phyloP scores from a whole-genome alignment of 2,329 filamentous ascomycete genomes.

The Neofusicoccum parvum region DNA sequence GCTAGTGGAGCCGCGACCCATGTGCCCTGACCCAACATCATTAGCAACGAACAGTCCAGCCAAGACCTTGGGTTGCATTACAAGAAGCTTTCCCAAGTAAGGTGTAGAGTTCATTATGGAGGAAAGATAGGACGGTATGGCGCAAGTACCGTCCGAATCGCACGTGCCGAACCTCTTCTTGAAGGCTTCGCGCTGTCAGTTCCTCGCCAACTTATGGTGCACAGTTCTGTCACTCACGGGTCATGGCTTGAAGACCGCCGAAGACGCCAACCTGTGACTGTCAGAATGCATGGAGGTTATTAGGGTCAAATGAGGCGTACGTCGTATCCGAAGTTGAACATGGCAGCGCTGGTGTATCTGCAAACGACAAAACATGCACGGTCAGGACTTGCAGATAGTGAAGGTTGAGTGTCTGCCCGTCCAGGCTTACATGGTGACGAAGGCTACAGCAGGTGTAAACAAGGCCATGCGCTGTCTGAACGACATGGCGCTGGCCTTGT shows the following conservation, averaged over 20 bases:
- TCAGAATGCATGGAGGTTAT: background rate
- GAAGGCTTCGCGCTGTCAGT: background rate
- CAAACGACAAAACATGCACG: background rate
- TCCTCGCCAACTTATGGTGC: background rate
- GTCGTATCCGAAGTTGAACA: conserved; percentile 19
- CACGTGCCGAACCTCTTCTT: conserved; percentile 9
- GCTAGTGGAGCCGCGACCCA: conserved; percentile 14
- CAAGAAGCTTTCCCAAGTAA: conserved; percentile 14
- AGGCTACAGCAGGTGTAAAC: conserved; percentile 14
- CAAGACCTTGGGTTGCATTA: background rate
- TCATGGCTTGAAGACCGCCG: conserved; percentile 14
- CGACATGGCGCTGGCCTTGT: conserved; percentile 7
- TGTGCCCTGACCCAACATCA: background rate
- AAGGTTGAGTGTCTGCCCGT: background rate
- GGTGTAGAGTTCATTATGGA: conserved; percentile 19
- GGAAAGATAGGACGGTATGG: conserved; percentile 9
- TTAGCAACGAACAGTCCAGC: background rate
- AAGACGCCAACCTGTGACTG: conserved; percentile 10
- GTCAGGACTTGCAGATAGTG: background rate
- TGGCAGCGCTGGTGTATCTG: conserved; percentile 19
- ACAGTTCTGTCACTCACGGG: background rate
- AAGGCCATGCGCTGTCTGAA: conserved; percentile 6
- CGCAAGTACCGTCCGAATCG: conserved; percentile 5
- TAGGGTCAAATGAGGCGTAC: background rate
- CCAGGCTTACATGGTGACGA: conserved; percentile 13